Evolutionary conservation across 257 asterid genomes (phyloP), one percentile per base, ranked within the genome.

Genomic region (Solanum microdontum): DNA sequence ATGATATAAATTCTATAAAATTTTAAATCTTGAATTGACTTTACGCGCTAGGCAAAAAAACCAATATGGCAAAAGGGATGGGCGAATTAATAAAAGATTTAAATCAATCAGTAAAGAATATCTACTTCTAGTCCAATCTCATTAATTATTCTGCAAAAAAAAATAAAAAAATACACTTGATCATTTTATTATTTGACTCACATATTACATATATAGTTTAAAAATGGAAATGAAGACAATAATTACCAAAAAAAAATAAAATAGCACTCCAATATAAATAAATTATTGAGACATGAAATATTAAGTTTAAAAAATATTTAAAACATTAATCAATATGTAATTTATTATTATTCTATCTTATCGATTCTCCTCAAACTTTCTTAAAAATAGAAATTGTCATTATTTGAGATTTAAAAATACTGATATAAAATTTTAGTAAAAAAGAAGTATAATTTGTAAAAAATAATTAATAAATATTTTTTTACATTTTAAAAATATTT

Each of bases 41-140:
- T 5, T 15, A 48, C 1, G 13, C 2, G 0, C n/a, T 13, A 8
- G 0, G 2, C 13, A 24, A 23, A 3, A 3, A 60, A 60, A 60
- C 13, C 69, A 60, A 8, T 62, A 62, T 64, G 72, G 8, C 72
- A 64, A 64, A 66, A 11, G 17, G 17, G 0, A 66, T 66, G 73
- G 33, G 33, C 32, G 17, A 64, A 58, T 58, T 58, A 58, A 68
- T 26, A 26, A 26, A 68, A 13, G 74, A 64, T 12, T 64, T 68
- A 26, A 11, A 30, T 24, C 34, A 68, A 3, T 69, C 45, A 10
- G 45, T 33, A 28, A 69, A 69, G 23, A 69, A 69, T 69, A 69
- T 28, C 39, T 66, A 69, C 36, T 12, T 69, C 36, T 13, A 6
- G 76, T 30, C 37, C 37, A 69, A 28, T 69, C 23, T 69, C 76